Evolutionary conservation across 495 filamentous ascomycete genomes (phyloP).

Genomic region (Annulohypoxylon stygium): DNA sequence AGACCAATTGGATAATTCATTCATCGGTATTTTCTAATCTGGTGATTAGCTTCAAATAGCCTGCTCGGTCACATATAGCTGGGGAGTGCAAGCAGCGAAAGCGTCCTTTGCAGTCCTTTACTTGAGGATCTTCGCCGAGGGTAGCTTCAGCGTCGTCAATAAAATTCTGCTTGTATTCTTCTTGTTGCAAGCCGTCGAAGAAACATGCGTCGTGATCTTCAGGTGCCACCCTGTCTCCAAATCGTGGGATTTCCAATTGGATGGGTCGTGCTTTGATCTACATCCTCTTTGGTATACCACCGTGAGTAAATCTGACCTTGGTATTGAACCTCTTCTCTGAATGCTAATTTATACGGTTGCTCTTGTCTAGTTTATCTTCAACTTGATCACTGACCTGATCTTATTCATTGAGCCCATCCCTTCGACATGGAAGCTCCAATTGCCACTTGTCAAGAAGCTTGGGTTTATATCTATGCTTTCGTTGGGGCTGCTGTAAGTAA

Average conservation of each 20-base stretch:
- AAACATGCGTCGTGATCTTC: constrained; percentile 44
- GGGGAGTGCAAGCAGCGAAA: constrained; percentile 41
- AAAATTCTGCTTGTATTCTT: constrained; percentile 42
- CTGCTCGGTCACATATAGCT: constrained; percentile 40
- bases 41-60: constrained; percentile 34
- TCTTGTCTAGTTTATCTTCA: constrained; percentile 46
- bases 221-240: constrained; percentile 36
- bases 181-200: constrained; percentile 39
- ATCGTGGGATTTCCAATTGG: constrained; percentile 41
- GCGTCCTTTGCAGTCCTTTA: constrained; percentile 47
- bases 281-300: constrained; percentile 47
- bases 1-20: not conserved
- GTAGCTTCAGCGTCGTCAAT: constrained; percentile 33
- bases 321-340: not conserved
- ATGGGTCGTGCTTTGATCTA: constrained; percentile 42
- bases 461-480: constrained; percentile 61
- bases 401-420: constrained; percentile 52
- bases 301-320: constrained; percentile 24
- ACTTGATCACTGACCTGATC: constrained; percentile 44
- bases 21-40: not conserved
- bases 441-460: constrained; percentile 56
- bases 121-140: constrained; percentile 44
- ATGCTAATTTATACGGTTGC: constrained; percentile 3
- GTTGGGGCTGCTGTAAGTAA: constrained; percentile 56
- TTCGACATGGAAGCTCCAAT: constrained; percentile 46